Base-by-base conservation (phyloP, 23 red algal species). In the Gracilaria caudata region DNA sequence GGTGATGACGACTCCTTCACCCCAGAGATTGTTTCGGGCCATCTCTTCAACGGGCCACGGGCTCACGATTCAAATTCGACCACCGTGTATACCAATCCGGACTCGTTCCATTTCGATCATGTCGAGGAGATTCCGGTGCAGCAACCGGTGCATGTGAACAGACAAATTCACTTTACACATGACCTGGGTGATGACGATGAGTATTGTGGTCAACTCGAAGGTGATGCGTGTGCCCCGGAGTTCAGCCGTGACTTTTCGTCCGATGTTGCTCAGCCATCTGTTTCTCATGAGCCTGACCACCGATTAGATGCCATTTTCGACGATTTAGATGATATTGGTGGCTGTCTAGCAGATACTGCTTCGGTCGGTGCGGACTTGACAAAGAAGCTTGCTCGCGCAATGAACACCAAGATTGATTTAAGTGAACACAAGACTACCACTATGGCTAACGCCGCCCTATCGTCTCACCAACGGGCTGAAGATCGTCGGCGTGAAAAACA, bases 1-100 rank as follows among this genome's bases (percentile, higher is more conserved):
- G 82, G 82, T 40, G 82, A 86, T 49, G 82, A 86, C 45, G 82
- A 86, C 37, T 86, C 82, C 47, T 86, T 86, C 68, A 57, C 82
- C 54, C 82, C 82, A 11, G 82, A 86, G 23, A 86, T 86, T 73
- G 82, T 86, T 16, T 86, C 82, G 25, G 82, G 82, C 63, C 36
- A 86, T 59, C 82, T 68, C 32, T 86, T 86, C 68, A 86, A 86
- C 44, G 44, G 37, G 14, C 82, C 82, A 20, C 77, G 25, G 0
- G 77, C 77, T 19, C 43, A 12, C 1, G 51, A 80, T 4, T 47
- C 70, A 8, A 47, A 45, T 19, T 0, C 70, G 17, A 36, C 70
- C 21, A 2, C 70, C 43, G 0, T 47, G 38, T 13, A 43, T 47
- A 29, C 21, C 20, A 39, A n/a, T 7, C 37, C 65, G 20, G 19